These are phyloP conservation scores for Morella rubra DNA, from an alignment of 306 rosid genomes.

Conservation along the genomic window DNA sequence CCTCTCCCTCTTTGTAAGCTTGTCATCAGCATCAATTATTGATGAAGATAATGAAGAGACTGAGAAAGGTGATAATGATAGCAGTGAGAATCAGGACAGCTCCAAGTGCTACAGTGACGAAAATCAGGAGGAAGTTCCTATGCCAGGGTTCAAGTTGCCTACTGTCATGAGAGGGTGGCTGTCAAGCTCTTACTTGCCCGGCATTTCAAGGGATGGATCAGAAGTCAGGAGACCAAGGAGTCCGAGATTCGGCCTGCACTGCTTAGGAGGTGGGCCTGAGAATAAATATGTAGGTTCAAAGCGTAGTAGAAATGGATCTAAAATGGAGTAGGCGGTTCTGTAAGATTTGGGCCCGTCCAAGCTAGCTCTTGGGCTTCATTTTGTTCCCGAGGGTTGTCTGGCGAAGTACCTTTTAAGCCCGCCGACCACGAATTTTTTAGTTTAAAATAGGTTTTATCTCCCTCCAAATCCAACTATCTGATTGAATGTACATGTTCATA, in stretches of 20 bases:
- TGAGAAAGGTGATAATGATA: constrained; percentile 6
- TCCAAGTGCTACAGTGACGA: not conserved
- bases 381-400: not conserved
- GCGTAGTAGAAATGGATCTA: not conserved
- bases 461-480: too few species aligned
- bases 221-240: constrained; percentile 23
- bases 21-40: constrained; percentile 21
- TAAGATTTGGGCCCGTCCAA: not conserved
- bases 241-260: constrained; percentile 7
- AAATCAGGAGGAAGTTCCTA: constrained; percentile 21
- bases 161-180: constrained; percentile 35
- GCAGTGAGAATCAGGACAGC: constrained; percentile 11
- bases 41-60: constrained; percentile 10
- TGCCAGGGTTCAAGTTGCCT: constrained; percentile 28
- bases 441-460: too few species aligned
- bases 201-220: constrained; percentile 24
- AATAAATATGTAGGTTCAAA: not conserved
- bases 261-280: constrained; percentile 7
- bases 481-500: too few species aligned
- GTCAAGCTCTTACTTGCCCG: constrained; percentile 29
- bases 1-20: constrained; percentile 15
- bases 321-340: not conserved
- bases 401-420: too few species aligned
- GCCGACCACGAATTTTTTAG: too few species aligned
- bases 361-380: not conserved